These are phyloP conservation scores for Trichophyton mentagrophytes DNA, from an alignment of 2,329 filamentous ascomycete species.

Conservation along the genomic window DNA sequence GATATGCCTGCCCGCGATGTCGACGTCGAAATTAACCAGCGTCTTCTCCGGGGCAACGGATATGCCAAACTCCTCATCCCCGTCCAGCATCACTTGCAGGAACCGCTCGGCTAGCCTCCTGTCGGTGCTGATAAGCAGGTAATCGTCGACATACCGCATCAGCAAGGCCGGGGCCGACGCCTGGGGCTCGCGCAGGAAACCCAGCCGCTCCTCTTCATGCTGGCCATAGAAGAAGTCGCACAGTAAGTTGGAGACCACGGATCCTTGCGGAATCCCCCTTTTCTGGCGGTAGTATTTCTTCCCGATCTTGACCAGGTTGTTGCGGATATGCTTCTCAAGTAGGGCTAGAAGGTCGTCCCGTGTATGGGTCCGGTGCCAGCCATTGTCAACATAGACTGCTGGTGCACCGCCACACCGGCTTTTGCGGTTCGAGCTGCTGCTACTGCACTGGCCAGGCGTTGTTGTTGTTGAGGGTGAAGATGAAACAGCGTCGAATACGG, in stretches of 20 bases:
- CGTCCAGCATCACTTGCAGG: constrained; percentile 64
- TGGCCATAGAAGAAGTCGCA: constrained; percentile 96
- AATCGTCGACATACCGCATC: constrained; percentile 80
- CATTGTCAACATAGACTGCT: constrained; percentile 60
- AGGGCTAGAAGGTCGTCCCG: constrained; percentile 53
- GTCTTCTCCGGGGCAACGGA: constrained; percentile 65
- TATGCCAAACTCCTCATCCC: constrained; percentile 69
- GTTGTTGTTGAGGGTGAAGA: constrained; percentile 6
- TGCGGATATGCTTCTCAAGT: constrained; percentile 63
- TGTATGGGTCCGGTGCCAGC: constrained; percentile 45
- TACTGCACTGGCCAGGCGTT: constrained; percentile 3
- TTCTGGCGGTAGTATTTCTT: constrained; percentile 82
- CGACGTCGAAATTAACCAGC: constrained; percentile 66
- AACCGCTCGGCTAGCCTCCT: constrained; percentile 56
- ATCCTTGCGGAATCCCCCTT: constrained; percentile 84
- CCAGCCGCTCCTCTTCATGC: constrained; percentile 57
- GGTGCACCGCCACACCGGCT: constrained; percentile 32
- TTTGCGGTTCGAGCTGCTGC: too few relatives aligned
- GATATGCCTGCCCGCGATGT: constrained; percentile 42
- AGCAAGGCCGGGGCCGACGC: constrained; percentile 39
- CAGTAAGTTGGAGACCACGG: constrained; percentile 68
- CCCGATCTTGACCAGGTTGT: constrained; percentile 77
- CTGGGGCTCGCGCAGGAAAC: constrained; percentile 43
- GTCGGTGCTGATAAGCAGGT: constrained; percentile 70
- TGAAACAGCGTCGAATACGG: constrained; percentile 37